Evolutionary conservation across 2,329 filamentous ascomycete genomes (phyloP).

Genomic region (Fusarium newnesense): DNA sequence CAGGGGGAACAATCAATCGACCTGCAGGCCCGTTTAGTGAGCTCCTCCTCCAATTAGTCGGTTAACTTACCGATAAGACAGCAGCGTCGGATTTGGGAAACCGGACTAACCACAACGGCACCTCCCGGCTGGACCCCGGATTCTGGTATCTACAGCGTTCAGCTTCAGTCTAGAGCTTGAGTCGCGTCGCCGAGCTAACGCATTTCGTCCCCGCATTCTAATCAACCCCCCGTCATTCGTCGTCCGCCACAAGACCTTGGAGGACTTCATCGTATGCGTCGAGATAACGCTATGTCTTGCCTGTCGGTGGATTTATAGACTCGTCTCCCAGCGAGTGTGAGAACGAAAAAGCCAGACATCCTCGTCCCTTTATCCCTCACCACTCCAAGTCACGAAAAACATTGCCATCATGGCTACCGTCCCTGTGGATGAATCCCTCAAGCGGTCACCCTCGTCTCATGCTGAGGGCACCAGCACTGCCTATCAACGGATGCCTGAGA

Average conservation of each 20-base stretch:
- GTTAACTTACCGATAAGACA: neutral
- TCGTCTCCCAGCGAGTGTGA: neutral
- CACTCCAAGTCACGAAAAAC: too few species aligned
- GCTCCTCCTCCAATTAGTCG: constrained; percentile 2
- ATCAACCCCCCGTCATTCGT: constrained; percentile 3
- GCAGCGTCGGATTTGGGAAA: neutral
- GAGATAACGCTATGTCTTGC: constrained; percentile 10
- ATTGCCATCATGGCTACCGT: constrained; percentile 1
- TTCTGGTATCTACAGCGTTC: neutral
- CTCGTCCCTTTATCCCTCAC: neutral
- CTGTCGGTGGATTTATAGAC: constrained; percentile 11
- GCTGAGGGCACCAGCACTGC: constrained; percentile 13
- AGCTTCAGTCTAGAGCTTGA: neutral
- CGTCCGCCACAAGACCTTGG: neutral
- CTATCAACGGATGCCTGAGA: constrained; percentile 24
- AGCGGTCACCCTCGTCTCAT: constrained; percentile 8
- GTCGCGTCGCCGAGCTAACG: neutral
- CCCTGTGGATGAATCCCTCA: constrained; percentile 8
- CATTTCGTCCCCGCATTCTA: neutral
- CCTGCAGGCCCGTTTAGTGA: neutral
- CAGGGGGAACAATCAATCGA: neutral
- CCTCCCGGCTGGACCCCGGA: constrained; percentile 14
- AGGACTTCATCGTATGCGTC: neutral
- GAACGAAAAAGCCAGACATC: neutral
- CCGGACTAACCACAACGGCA: neutral